Evolutionary conservation across 768 basidiomycete species (phyloP).

Genomic region (Asterophora parasitica): DNA sequence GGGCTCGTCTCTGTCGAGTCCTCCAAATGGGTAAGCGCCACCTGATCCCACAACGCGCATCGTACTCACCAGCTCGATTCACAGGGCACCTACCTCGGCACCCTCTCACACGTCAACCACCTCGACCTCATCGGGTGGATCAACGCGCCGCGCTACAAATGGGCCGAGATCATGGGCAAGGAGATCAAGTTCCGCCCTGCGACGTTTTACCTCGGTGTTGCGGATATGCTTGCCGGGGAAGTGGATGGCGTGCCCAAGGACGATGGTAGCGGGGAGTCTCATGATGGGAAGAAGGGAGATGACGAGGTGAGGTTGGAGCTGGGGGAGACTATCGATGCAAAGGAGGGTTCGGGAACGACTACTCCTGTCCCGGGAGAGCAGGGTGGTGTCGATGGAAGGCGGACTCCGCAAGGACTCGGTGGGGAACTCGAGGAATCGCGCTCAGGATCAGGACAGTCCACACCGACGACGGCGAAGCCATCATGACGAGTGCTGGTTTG

Average conservation of each 20-base stretch:
- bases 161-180: slow-evolving; percentile 83
- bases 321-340: slow-evolving; percentile 11
- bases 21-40: slow-evolving; percentile 70
- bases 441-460: not conserved
- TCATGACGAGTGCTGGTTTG: not conserved
- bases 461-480: not conserved
- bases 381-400: not conserved
- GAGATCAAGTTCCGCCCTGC: slow-evolving; percentile 90
- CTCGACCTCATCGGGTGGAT: slow-evolving; percentile 94
- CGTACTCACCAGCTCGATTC: not conserved
- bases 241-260: slow-evolving; percentile 53
- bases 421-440: not conserved
- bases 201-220: slow-evolving; percentile 85
- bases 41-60: not conserved
- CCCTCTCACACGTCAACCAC: slow-evolving; percentile 85
- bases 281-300: slow-evolving; percentile 1
- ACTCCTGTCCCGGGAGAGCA: not conserved
- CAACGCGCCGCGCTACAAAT: slow-evolving; percentile 82
- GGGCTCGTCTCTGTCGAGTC: slow-evolving; percentile 88
- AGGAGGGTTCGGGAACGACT: not conserved
- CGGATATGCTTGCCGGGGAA: slow-evolving; percentile 69
- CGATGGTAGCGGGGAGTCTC: too few species aligned
- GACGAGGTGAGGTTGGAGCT: slow-evolving; percentile 13
- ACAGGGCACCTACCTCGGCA: slow-evolving; percentile 92
- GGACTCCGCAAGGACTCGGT: not conserved